A percentile compares a stretch with the other conserved stretches of the same genome.
Conservation (phyloP, 495 filamentous ascomycete species). For the Penicillium nucicola region DNA sequence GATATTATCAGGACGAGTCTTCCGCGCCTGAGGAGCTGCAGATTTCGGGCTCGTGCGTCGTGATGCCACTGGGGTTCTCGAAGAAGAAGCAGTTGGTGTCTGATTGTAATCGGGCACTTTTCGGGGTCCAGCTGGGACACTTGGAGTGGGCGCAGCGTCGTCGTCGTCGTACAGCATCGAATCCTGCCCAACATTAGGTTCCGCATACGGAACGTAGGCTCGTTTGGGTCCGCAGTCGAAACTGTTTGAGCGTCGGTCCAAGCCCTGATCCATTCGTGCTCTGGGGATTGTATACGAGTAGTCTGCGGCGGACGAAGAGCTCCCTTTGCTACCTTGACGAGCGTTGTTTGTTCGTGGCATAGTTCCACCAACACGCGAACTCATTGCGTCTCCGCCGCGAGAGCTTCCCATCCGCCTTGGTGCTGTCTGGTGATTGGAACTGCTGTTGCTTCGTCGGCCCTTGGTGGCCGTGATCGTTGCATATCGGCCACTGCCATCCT, state of each 20-base stretch:
- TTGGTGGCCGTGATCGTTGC: slow-evolving; percentile 45
- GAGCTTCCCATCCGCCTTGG: slow-evolving; percentile 63
- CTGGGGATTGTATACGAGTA: slow-evolving; percentile 45
- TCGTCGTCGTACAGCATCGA: slow-evolving; percentile 50
- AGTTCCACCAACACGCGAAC: slow-evolving; percentile 25
- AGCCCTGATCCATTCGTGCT: slow-evolving; percentile 52
- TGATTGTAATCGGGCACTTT: slow-evolving; percentile 35
- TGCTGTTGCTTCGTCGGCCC: slow-evolving; percentile 76
- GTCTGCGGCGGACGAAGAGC: slow-evolving; percentile 67
- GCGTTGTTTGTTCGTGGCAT: slow-evolving; percentile 28
- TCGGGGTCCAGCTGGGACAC: slow-evolving; percentile 76
- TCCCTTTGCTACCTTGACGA: slow-evolving; percentile 69
- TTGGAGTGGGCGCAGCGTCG: slow-evolving; percentile 88
- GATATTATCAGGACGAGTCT: slow-evolving; percentile 36
- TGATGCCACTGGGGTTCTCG: slow-evolving; percentile 40
- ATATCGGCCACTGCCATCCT: slow-evolving; percentile 62
- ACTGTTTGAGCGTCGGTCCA: slow-evolving; percentile 67
- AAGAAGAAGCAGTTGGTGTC: slow-evolving; percentile 43
- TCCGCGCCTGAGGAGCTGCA: slow-evolving; percentile 42
- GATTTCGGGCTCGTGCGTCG: slow-evolving; percentile 63
- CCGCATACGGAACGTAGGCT: slow-evolving; percentile 28
- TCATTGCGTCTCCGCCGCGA: slow-evolving; percentile 43
- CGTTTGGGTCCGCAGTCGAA: slow-evolving; percentile 62
- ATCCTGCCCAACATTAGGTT: slow-evolving; percentile 21
- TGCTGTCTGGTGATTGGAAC: slow-evolving; percentile 66